Conservation (phyloP, 1,139 yeast genomes). For the Pichia norvegensis region DNA sequence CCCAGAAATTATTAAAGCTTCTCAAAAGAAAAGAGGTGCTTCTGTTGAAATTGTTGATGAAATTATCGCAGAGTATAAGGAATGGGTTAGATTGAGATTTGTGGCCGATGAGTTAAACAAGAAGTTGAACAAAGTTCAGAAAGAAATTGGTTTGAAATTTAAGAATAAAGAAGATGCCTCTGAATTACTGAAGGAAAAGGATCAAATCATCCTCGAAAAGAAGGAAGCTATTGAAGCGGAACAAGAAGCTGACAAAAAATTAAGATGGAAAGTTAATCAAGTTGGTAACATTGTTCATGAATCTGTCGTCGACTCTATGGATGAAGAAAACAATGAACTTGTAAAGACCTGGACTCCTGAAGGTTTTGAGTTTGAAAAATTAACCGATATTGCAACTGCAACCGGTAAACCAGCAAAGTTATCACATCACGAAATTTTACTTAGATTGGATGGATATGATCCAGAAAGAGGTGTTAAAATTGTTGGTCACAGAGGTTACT, state of each 20-base stretch:
- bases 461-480: conserved; percentile 98
- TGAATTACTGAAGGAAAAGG: conserved; percentile 76
- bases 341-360: conserved; percentile 84
- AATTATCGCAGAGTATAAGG: conserved; percentile 81
- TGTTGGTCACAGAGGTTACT: conserved; percentile 98
- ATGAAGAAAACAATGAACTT: conserved; percentile 86
- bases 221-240: conserved; percentile 58
- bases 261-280: conserved; percentile 74
- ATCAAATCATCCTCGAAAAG: conserved; percentile 61
- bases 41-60: conserved; percentile 93
- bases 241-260: conserved; percentile 66
- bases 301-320: conserved; percentile 76
- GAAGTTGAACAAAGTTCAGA: conserved; percentile 77
- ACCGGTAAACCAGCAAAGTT: conserved; percentile 70
- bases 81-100: conserved; percentile 88
- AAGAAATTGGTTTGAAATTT: conserved; percentile 84
- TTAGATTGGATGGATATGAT: conserved; percentile 94
- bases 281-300: conserved; percentile 94
- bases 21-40: conserved; percentile 92
- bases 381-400: conserved; percentile 59
- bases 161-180: conserved; percentile 93
- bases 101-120: conserved; percentile 88
- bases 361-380: conserved; percentile 42
- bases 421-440: conserved; percentile 91
- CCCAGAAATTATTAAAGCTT: conserved; percentile 77